phyloP scores from a whole-genome alignment of 352 stramenopile species.

The Phytopythium mirpurense region DNA sequence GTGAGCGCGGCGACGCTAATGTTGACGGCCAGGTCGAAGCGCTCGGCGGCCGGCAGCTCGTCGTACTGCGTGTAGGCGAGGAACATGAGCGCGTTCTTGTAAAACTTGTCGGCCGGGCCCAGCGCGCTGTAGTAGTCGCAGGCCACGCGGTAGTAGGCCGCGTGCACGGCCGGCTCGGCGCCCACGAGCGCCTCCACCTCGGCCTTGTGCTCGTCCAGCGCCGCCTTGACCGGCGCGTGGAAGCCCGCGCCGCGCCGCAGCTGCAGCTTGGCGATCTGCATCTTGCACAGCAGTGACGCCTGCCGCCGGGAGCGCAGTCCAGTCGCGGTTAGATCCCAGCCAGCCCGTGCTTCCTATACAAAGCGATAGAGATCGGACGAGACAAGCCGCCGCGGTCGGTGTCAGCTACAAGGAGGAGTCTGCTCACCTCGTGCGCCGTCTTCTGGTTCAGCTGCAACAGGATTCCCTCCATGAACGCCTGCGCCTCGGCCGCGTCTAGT shows the following conservation, averaged over 20 bases:
- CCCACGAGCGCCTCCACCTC: constrained; percentile 78
- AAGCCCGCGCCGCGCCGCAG: constrained; percentile 55
- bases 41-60: constrained; percentile 72
- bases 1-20: constrained; percentile 95
- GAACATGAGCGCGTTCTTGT: constrained; percentile 95
- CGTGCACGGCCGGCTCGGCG: constrained; percentile 90
- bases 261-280: constrained; percentile 75
- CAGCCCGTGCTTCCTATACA: too few species aligned
- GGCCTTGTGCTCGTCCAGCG: constrained; percentile 67
- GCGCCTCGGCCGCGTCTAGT: constrained; percentile 51
- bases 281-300: constrained; percentile 64
- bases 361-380: too few species aligned
- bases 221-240: constrained; percentile 54
- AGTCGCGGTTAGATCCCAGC: too few species aligned
- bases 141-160: constrained; percentile 89
- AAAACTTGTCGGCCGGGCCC: constrained; percentile 95
- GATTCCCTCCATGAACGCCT: constrained; percentile 70
- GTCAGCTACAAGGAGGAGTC: too few species aligned
- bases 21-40: constrained; percentile 90
- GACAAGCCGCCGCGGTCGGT: too few species aligned
- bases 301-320: too few species aligned
- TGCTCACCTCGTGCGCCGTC: constrained; percentile 38
- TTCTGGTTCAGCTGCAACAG: constrained; percentile 51
- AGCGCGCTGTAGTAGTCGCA: constrained; percentile 91
- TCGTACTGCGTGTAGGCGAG: constrained; percentile 95